Evolutionary conservation across 495 filamentous ascomycete genomes (phyloP).

Genomic region (Bombardia bombarda): DNA sequence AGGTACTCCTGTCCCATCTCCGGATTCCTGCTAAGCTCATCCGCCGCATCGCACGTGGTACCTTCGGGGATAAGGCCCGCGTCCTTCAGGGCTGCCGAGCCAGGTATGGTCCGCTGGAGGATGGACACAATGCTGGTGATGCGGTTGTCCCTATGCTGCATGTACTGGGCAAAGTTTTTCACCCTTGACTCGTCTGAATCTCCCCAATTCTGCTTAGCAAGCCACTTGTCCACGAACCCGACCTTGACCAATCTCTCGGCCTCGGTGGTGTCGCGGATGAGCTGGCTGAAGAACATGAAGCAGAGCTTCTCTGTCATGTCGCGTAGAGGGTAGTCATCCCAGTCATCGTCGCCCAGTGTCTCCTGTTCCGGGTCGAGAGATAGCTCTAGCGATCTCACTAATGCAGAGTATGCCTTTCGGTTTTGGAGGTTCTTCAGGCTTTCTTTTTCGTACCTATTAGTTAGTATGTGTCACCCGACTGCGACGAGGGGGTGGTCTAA

Average conservation of each 20-base stretch:
- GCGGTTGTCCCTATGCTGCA: constrained; percentile 32
- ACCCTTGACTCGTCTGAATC: constrained; percentile 31
- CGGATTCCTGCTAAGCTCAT: constrained; percentile 5
- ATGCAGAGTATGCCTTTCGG: constrained; percentile 39
- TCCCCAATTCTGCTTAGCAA: constrained; percentile 49
- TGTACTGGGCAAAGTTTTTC: constrained; percentile 37
- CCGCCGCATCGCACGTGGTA: constrained; percentile 9
- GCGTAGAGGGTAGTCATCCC: constrained; percentile 45
- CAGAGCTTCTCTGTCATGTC: constrained; percentile 45
- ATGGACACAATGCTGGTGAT: constrained; percentile 36
- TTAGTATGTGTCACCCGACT: too few relatives aligned
- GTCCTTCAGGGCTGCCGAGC: constrained; percentile 32
- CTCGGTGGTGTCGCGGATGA: constrained; percentile 35
- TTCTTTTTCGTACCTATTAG: constrained; percentile 6
- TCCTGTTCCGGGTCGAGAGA: constrained; percentile 44
- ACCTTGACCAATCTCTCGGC: constrained; percentile 36
- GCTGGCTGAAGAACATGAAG: constrained; percentile 36
- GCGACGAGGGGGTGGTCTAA: too few relatives aligned
- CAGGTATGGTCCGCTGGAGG: constrained; percentile 26
- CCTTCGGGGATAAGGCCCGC: constrained; percentile 27
- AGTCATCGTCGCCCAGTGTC: constrained; percentile 34
- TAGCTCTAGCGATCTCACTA: constrained; percentile 44
- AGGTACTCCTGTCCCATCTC: constrained; percentile 19
- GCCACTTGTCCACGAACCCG: constrained; percentile 47
- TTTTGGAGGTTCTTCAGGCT: constrained; percentile 27